Conservation (phyloP, 2,329 filamentous ascomycete species). For the Arthroderma uncinatum region DNA sequence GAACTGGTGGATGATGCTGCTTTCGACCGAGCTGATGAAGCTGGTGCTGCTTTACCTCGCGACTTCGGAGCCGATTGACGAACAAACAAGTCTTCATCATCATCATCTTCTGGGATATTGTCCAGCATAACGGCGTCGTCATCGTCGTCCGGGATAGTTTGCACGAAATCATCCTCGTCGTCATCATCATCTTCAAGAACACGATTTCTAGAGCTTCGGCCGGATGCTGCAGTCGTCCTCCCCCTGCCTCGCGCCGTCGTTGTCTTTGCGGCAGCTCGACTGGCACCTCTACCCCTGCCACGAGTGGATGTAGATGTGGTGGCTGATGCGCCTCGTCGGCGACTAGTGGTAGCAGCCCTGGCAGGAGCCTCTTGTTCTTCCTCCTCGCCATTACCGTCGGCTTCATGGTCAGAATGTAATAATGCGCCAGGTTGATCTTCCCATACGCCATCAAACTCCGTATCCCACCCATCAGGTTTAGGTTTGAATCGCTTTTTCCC, state of each 20-base stretch:
- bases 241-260: constrained; percentile 24
- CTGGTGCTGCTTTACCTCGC: constrained; percentile 13
- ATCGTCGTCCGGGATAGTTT: constrained; percentile 18
- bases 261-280: constrained; percentile 23
- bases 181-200: constrained; percentile 10
- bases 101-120: constrained; percentile 19
- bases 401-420: constrained; percentile 43
- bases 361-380: constrained; percentile 37
- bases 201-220: not conserved
- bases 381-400: constrained; percentile 36
- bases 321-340: constrained; percentile 30
- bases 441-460: constrained; percentile 80
- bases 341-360: constrained; percentile 19
- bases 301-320: constrained; percentile 26
- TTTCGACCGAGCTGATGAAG: constrained; percentile 6
- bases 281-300: constrained; percentile 24
- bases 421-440: constrained; percentile 62
- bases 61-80: constrained; percentile 22
- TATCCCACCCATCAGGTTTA: constrained; percentile 73
- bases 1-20: constrained; percentile 19
- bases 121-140: constrained; percentile 32
- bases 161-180: constrained; percentile 23
- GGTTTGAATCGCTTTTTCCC: constrained; percentile 55
- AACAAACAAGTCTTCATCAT: constrained; percentile 31
- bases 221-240: constrained; percentile 17